Percentiles rank a stretch among this genome's conserved stretches.
Evolutionary conservation across 208 protist species (phyloP).

Genomic region (Leishmania gerbilli): DNA sequence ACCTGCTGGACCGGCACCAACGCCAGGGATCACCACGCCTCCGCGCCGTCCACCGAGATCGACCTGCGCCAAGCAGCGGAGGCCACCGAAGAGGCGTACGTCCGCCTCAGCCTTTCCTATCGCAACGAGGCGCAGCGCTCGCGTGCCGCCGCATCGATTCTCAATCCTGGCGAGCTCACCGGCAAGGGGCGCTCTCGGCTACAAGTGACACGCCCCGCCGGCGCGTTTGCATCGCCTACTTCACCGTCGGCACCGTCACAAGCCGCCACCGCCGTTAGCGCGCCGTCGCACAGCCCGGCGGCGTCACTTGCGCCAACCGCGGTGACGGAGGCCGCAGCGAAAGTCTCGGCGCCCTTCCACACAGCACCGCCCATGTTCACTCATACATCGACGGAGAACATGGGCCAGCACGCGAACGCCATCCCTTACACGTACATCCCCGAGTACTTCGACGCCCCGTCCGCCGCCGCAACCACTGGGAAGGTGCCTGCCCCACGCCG

Average conservation of each 20-base stretch:
- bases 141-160: conserved; percentile 17
- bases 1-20: neutral
- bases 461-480: neutral
- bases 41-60: conserved; percentile 9
- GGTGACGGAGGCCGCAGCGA: neutral
- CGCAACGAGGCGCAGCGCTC: conserved; percentile 27
- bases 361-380: conserved; percentile 25
- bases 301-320: neutral
- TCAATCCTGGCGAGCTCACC: neutral
- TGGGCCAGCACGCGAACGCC: conserved; percentile 20
- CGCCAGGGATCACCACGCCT: neutral
- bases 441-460: conserved; percentile 21
- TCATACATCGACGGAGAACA: conserved; percentile 21
- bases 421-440: conserved; percentile 31
- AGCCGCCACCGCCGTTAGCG: neutral
- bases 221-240: neutral
- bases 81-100: conserved; percentile 26
- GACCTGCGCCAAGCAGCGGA: conserved; percentile 20
- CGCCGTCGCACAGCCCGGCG: neutral
- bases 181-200: neutral
- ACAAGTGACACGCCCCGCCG: neutral
- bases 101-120: conserved; percentile 30
- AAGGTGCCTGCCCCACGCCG: neutral
- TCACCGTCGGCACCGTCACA: neutral
- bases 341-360: conserved; percentile 16